Percentiles rank a stretch among this genome's conserved stretches.
Evolutionary conservation across 2,329 filamentous ascomycete species (phyloP).

Genomic region (Dendryphion nanum): DNA sequence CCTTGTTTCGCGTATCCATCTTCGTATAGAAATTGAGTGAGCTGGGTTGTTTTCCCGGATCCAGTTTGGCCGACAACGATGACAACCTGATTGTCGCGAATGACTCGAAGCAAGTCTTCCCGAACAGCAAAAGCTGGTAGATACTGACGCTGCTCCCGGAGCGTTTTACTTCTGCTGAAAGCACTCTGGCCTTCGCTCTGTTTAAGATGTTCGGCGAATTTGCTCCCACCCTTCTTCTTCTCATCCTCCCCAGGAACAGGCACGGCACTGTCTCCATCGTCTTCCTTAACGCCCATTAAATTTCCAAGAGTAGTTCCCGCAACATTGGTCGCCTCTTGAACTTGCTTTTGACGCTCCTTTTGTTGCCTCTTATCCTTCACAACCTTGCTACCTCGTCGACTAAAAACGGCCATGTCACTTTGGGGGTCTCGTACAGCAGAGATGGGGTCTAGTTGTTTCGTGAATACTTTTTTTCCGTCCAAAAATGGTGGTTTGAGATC

Average conservation of each 20-base stretch:
- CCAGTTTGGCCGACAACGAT: slow-evolving; percentile 97
- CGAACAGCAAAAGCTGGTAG: slow-evolving; percentile 94
- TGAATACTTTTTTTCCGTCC: slow-evolving; percentile 93
- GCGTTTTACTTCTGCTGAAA: slow-evolving; percentile 88
- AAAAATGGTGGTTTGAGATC: slow-evolving; percentile 92
- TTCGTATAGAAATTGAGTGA: slow-evolving; percentile 94
- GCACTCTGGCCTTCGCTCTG: slow-evolving; percentile 78
- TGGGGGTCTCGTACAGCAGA: slow-evolving; percentile 90
- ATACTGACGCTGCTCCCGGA: slow-evolving; percentile 89
- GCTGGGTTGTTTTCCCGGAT: slow-evolving; percentile 94
- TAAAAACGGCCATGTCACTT: slow-evolving; percentile 98
- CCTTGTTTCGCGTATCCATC: slow-evolving; percentile 87
- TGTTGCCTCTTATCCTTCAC: slow-evolving; percentile 90
- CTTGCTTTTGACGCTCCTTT: slow-evolving; percentile 88
- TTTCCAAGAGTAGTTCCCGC: slow-evolving; percentile 91
- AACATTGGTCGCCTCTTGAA: slow-evolving; percentile 90
- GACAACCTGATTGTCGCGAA: slow-evolving; percentile 93
- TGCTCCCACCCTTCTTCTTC: slow-evolving; percentile 64
- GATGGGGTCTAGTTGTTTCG: slow-evolving; percentile 93
- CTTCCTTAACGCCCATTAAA: slow-evolving; percentile 92
- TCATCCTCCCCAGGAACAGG: slow-evolving; percentile 73
- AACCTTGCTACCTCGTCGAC: slow-evolving; percentile 88
- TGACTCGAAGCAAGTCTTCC: slow-evolving; percentile 86
- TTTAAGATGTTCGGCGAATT: slow-evolving; percentile 89
- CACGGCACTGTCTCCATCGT: slow-evolving; percentile 81